Evolutionary conservation across 352 stramenopile genomes (phyloP), one percentile per base, ranked within the genome.

Genomic region (Nothophytophthora sp.): DNA sequence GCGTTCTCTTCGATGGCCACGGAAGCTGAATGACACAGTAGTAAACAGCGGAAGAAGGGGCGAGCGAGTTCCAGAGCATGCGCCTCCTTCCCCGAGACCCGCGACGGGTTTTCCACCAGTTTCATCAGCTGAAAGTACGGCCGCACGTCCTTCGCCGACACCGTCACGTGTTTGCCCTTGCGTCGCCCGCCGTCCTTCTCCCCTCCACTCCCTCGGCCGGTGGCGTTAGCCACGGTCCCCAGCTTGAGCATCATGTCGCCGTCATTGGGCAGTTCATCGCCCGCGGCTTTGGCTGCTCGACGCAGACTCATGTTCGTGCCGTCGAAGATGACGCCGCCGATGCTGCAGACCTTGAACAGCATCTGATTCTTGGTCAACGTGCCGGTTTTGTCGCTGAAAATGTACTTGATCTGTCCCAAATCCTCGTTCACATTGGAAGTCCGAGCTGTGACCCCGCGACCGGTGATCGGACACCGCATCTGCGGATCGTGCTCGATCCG

Each of bases 301-400:
- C 68, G 60, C 30, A 90, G 57, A 15, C 70, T 71, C 81, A 92
- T 92, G 18, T 56, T 75, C 0, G 62, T 76, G 4, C 78, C 78
- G 29, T 95, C 92, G 42, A 96, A 98, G 36, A 96, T 90, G 23
- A 92, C 78, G 11, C 93, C 93, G 18, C 81, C 86, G 23, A 99
- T 94, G 28, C 81, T 92, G 55, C 93, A 97, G 9, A 92, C 76
- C 53, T 96, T 95, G 60, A 99, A 98, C 18, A 98, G 73, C 97
- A 99, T 99, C 46, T 99, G 88, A 60, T 99, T 99, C 45, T 96
- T 96, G 2, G 98, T 99, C 15, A 99, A 68, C 4, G 98, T 99
- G 7, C 98, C 98, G 1, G 97, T 99, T 66, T 99, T 99, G 65
- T 99, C 98, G 15, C 83, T 98, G 69, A 99, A 99, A 11, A 99